Conservation (phyloP, 1,284 basidiomycete genomes). For the Cerrena zonata region DNA sequence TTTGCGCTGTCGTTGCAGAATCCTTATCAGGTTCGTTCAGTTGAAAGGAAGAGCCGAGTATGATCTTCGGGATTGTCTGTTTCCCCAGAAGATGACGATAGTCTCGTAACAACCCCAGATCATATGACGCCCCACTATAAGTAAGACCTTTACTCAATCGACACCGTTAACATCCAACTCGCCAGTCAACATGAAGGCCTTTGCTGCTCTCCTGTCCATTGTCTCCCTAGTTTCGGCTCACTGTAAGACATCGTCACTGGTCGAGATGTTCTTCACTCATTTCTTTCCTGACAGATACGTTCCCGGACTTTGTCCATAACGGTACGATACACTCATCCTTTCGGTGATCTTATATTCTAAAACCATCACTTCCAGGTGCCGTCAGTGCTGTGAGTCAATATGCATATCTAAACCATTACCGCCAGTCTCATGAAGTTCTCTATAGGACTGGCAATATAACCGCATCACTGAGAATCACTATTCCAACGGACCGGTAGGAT, state of each 20-base stretch:
- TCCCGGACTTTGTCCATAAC: slow-evolving; percentile 22
- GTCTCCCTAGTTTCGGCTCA: slow-evolving; percentile 20
- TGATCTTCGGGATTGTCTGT: not conserved
- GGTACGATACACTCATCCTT: slow-evolving; percentile 9
- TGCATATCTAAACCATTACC: not conserved
- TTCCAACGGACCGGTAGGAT: slow-evolving; percentile 32
- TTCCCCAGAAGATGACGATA: too few species aligned
- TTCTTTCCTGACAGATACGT: slow-evolving; percentile 17
- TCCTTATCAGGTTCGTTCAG: not conserved
- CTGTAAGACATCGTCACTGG: slow-evolving; percentile 11
- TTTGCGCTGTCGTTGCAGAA: too few species aligned
- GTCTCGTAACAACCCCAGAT: too few species aligned
- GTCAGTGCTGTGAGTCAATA: slow-evolving; percentile 4
- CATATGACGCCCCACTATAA: too few species aligned
- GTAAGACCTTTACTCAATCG: too few species aligned
- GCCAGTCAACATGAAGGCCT: slow-evolving; percentile 16
- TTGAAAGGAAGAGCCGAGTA: not conserved
- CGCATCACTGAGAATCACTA: slow-evolving; percentile 41
- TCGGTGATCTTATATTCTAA: not conserved
- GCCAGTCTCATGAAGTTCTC: not conserved
- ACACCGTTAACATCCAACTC: too few species aligned
- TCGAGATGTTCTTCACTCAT: not conserved
- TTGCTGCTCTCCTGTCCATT: slow-evolving; percentile 17
- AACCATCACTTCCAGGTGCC: not conserved
- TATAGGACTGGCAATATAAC: slow-evolving; percentile 37